Evolutionary conservation across 805 yeast genomes (phyloP).

Genomic region (Jamesozyma piceae): DNA sequence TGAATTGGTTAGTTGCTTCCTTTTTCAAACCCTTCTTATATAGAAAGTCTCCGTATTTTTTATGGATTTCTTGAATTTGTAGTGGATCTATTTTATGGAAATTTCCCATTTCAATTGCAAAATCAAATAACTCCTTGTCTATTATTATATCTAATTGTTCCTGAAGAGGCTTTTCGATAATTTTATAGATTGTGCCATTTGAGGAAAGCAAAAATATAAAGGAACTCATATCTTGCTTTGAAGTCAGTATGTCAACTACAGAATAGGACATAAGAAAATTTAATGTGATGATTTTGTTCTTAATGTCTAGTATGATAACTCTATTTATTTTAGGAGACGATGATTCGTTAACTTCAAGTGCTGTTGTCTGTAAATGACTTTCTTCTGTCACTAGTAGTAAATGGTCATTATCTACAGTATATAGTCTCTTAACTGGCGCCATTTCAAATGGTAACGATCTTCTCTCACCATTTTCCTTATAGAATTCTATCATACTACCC

Average conservation of each 20-base stretch:
- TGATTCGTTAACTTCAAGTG: slow-evolving; percentile 26
- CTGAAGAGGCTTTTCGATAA: slow-evolving; percentile 57
- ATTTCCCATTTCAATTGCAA: slow-evolving; percentile 63
- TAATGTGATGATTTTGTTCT: slow-evolving; percentile 61
- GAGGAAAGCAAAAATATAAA: slow-evolving; percentile 50
- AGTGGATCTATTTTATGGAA: slow-evolving; percentile 21
- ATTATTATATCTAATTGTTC: slow-evolving; percentile 61
- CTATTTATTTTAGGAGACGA: slow-evolving; percentile 37
- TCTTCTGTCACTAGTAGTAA: slow-evolving; percentile 51
- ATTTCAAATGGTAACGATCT: slow-evolving; percentile 37
- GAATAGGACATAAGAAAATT: slow-evolving; percentile 59
- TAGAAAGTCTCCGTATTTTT: slow-evolving; percentile 61
- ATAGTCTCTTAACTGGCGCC: slow-evolving; percentile 39
- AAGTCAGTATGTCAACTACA: slow-evolving; percentile 47
- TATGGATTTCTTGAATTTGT: slow-evolving; percentile 34
- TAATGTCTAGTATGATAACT: slow-evolving; percentile 58
- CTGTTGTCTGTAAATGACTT: slow-evolving; percentile 27
- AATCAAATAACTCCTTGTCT: slow-evolving; percentile 58
- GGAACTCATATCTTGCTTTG: slow-evolving; percentile 33
- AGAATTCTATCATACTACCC: slow-evolving; percentile 39
- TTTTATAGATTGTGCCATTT: slow-evolving; percentile 64
- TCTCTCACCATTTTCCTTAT: slow-evolving; percentile 45
- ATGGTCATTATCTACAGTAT: slow-evolving; percentile 45
- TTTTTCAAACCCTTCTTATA: slow-evolving; percentile 56
- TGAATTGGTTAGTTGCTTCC: slow-evolving; percentile 67